Conservation (phyloP, 495 filamentous ascomycete genomes). For the Penicillium paradoxum region DNA sequence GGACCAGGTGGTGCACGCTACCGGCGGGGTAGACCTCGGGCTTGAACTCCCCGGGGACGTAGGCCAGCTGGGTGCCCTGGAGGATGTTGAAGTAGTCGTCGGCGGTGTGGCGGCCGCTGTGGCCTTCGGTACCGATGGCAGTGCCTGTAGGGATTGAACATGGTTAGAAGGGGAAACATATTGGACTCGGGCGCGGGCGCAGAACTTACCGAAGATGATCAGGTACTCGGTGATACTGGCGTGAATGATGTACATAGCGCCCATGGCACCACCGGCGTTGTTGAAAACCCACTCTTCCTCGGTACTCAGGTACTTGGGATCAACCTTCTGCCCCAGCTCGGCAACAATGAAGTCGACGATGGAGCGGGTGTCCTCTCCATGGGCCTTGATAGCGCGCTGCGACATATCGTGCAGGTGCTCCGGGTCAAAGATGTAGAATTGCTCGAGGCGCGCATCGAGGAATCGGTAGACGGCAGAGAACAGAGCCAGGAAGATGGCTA, state of each 20-base stretch:
- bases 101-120: constrained; percentile 79
- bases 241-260: constrained; percentile 84
- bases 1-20: constrained; percentile 68
- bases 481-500: constrained; percentile 57
- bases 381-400: constrained; percentile 55
- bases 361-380: constrained; percentile 66
- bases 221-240: constrained; percentile 81
- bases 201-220: constrained; percentile 62
- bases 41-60: constrained; percentile 63
- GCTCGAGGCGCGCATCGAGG: constrained; percentile 63
- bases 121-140: constrained; percentile 81
- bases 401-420: constrained; percentile 64
- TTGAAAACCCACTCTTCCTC: constrained; percentile 50
- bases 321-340: constrained; percentile 36
- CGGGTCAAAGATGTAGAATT: constrained; percentile 72
- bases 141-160: constrained; percentile 47
- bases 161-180: neutral
- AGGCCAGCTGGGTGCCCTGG: constrained; percentile 64
- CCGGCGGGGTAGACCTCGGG: constrained; percentile 72
- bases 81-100: constrained; percentile 95
- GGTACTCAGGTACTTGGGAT: constrained; percentile 35
- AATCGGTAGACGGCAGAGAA: constrained; percentile 56
- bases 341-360: constrained; percentile 61
- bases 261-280: constrained; percentile 83
- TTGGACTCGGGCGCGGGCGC: neutral